Conservation (phyloP, 2,329 filamentous ascomycete species). For the Ophiostoma populinum region DNA sequence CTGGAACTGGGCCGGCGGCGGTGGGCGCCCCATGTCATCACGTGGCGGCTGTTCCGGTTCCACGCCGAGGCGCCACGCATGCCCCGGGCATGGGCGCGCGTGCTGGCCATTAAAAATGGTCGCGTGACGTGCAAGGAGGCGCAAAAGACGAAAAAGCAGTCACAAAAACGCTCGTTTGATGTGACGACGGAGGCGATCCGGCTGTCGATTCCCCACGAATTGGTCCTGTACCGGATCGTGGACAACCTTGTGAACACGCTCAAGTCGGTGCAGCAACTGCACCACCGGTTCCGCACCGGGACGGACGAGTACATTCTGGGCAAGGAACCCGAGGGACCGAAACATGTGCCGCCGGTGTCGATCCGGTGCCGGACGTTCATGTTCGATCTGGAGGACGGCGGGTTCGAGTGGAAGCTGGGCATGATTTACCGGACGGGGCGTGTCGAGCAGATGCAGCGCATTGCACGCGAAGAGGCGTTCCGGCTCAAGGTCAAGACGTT, state of each 20-base stretch:
- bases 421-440: conserved; percentile 84
- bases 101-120: conserved; percentile 67
- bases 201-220: conserved; percentile 75
- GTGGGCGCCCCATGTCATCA: conserved; percentile 70
- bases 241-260: conserved; percentile 81
- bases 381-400: conserved; percentile 88
- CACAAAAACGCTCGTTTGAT: conserved; percentile 61
- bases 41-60: conserved; percentile 61
- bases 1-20: conserved; percentile 71
- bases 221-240: conserved; percentile 78
- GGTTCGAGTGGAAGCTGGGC: conserved; percentile 93
- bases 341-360: conserved; percentile 71
- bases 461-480: conserved; percentile 83
- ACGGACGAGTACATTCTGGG: conserved; percentile 77
- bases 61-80: conserved; percentile 79
- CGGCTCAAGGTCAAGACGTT: conserved; percentile 73
- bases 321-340: conserved; percentile 73
- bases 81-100: conserved; percentile 66
- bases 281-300: conserved; percentile 77
- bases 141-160: conserved; percentile 42
- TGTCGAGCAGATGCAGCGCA: conserved; percentile 73
- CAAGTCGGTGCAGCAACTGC: conserved; percentile 80
- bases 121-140: conserved; percentile 56
- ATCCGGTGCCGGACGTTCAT: conserved; percentile 65
- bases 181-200: conserved; percentile 72